These are phyloP conservation scores for Cyamopsis tetragonoloba DNA, from an alignment of 306 rosid species.

Conservation along the genomic window DNA sequence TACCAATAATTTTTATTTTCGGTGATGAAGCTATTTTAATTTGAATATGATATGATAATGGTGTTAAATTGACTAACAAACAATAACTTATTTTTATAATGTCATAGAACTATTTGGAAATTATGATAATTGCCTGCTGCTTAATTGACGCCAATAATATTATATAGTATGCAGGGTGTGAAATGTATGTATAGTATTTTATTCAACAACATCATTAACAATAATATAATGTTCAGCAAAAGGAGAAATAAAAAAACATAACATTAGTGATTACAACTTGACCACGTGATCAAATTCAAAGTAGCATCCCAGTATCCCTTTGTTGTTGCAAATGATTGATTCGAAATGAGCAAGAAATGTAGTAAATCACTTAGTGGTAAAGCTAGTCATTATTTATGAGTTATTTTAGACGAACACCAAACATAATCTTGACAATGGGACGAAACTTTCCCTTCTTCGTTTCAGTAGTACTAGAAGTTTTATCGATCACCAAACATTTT, in stretches of 20 bases:
- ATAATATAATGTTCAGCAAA: background rate
- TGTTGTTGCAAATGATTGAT: background rate
- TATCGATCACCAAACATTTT: background rate
- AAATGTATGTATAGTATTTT: background rate
- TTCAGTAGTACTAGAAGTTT: too few species aligned
- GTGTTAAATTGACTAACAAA: background rate
- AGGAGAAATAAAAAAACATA: background rate
- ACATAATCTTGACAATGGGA: background rate
- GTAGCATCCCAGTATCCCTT: background rate
- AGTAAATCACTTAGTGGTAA: too few species aligned
- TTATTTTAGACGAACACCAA: too few species aligned
- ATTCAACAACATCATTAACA: background rate
- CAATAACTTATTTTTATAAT: too few species aligned
- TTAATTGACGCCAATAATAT: background rate
- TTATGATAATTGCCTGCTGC: background rate
- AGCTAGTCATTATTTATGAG: too few species aligned
- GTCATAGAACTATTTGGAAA: too few species aligned
- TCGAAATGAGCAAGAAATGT: too few species aligned
- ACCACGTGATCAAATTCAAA: conserved; percentile 6
- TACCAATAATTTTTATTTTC: too few species aligned
- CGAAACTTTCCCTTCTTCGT: background rate
- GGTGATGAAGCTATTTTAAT: too few species aligned
- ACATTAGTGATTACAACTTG: background rate
- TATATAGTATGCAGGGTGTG: too few species aligned
- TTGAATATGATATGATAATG: background rate